Percentiles rank a stretch among this genome's conserved stretches.
These are phyloP conservation scores for Glycyrrhiza uralensis DNA, from an alignment of 306 rosid genomes.

Conservation along the genomic window DNA sequence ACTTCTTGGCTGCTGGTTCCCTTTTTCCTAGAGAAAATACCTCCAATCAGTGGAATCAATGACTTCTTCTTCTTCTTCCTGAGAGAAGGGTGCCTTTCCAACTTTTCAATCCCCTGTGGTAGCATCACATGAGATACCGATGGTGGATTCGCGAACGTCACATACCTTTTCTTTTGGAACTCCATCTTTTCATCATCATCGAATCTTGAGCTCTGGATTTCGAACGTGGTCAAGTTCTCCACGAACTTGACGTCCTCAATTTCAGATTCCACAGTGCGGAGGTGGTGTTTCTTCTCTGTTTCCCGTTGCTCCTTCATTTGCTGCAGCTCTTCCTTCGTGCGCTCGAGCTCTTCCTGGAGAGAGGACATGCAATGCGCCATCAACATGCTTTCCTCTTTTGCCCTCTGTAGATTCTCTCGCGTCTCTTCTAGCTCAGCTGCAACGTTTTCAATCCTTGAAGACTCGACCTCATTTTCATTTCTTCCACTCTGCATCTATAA, in stretches of 20 bases:
- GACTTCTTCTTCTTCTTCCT: constrained; percentile 71
- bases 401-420: constrained; percentile 59
- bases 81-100: constrained; percentile 72
- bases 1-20: constrained; percentile 32
- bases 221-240: constrained; percentile 44
- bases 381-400: constrained; percentile 68
- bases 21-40: constrained; percentile 72
- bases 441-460: constrained; percentile 44
- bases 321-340: constrained; percentile 65
- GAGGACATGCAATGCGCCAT: constrained; percentile 74
- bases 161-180: constrained; percentile 86
- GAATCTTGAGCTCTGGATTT: constrained; percentile 23
- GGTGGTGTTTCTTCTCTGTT: constrained; percentile 42
- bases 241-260: constrained; percentile 60
- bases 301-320: constrained; percentile 47
- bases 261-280: constrained; percentile 43
- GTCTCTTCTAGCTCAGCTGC: constrained; percentile 75
- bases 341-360: constrained; percentile 70
- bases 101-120: constrained; percentile 50
- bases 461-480: constrained; percentile 36
- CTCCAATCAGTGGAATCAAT: constrained; percentile 60
- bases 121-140: constrained; percentile 40
- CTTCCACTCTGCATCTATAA: constrained; percentile 47
- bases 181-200: constrained; percentile 42
- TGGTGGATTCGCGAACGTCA: constrained; percentile 79